Conservation (phyloP, 495 filamentous ascomycete genomes). For the Aspergillus indologenus region DNA sequence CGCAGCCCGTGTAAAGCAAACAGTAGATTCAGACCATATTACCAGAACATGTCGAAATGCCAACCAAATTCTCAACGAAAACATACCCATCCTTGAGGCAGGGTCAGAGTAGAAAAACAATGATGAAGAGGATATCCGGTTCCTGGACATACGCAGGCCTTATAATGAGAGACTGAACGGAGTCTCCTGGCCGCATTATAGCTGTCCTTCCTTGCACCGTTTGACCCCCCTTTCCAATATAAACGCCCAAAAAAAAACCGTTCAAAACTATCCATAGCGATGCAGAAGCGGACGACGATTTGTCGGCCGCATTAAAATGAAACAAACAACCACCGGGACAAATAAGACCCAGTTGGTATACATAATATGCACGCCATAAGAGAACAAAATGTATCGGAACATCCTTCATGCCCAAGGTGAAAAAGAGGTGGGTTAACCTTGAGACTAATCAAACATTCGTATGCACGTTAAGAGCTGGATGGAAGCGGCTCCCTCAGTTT, state of each 20-base stretch:
- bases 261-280: neutral
- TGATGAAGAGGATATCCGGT: neutral
- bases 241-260: slow-evolving; percentile 12
- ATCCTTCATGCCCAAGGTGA: slow-evolving; percentile 14
- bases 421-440: slow-evolving; percentile 12
- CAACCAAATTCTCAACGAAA: neutral
- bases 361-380: slow-evolving; percentile 13
- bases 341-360: slow-evolving; percentile 5
- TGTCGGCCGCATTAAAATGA: slow-evolving; percentile 16
- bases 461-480: slow-evolving; percentile 21
- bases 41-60: slow-evolving; percentile 9
- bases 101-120: neutral
- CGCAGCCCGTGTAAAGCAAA: neutral
- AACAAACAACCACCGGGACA: slow-evolving; percentile 1
- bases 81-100: neutral
- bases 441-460: slow-evolving; percentile 20
- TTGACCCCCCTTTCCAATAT: neutral
- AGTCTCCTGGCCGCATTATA: slow-evolving; percentile 2
- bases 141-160: neutral
- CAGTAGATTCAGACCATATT: slow-evolving; percentile 6
- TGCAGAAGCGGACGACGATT: neutral
- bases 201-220: slow-evolving; percentile 10
- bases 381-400: slow-evolving; percentile 10
- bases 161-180: neutral
- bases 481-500: slow-evolving; percentile 7